phyloP scores from a whole-genome alignment of 2,329 filamentous ascomycete genomes.

The Teratosphaeriaceae sp. region DNA sequence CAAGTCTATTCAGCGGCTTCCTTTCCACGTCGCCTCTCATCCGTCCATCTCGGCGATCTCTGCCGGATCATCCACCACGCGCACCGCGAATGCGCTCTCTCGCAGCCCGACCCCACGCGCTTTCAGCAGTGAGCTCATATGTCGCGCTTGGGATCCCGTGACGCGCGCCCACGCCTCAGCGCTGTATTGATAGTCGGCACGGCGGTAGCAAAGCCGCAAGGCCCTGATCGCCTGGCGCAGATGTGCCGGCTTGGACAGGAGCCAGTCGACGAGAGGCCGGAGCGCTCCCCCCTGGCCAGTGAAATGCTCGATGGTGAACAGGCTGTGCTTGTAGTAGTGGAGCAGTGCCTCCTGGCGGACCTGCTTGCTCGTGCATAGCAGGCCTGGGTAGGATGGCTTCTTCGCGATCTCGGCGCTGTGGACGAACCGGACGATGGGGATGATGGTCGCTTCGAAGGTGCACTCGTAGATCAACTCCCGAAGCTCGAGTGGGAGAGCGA shows the following conservation, averaged over 20 bases:
- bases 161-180: too few species aligned
- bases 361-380: neutral
- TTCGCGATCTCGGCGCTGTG: neutral
- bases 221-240: neutral
- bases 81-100: too few species aligned
- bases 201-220: neutral
- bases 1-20: too few species aligned
- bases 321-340: neutral
- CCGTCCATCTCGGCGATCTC: too few species aligned
- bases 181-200: too few species aligned
- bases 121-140: too few species aligned
- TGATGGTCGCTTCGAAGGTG: neutral
- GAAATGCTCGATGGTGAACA: neutral
- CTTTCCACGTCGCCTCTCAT: too few species aligned
- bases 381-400: neutral
- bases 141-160: too few species aligned
- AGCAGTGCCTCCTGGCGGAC: neutral
- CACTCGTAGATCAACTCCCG: slow-evolving; percentile 1
- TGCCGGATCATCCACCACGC: too few species aligned
- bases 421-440: neutral
- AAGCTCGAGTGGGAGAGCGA: neutral
- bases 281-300: too few species aligned
- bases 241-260: neutral
- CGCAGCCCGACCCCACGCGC: too few species aligned
- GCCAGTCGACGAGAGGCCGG: neutral